Base-by-base conservation (phyloP, 1,284 basidiomycete species). In the Laetiporus sulphureus region DNA sequence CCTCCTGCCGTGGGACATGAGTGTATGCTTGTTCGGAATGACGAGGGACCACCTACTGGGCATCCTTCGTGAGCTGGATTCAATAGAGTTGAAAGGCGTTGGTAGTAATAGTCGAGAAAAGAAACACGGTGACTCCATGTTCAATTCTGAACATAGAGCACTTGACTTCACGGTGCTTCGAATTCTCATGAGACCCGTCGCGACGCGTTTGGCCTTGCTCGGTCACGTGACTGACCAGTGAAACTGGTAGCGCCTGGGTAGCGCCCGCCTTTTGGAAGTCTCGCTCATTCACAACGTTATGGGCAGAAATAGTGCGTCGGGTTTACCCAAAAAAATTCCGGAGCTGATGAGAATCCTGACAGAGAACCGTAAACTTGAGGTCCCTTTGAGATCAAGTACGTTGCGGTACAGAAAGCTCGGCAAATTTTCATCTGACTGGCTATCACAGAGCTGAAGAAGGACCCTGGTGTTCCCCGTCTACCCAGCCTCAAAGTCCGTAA, bases 381-480 rank as follows among this genome's bases (percentile, higher is more conserved):
- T 82, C 16, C 75, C 72, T 18, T 62, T 69, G 11, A 80, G 69
- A 62, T 65, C 73, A n/a, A 82, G 79, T 82, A 48, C 37, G 67
- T 41, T 4, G 25, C 1, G 30, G 21, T 27, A 25, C 30, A 18
- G 29, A 21, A 7, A 32, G 3, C 25, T 24, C 18, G 30, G 20
- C 21, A 11, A 13, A 21, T 31, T 29, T 13, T 8, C 11, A 31
- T 33, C 33, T 25, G 36, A 29, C 10, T 18, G 18, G 32, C 19
- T 21, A 36, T 37, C 16, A 0, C 44, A 89, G 86, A 83, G 55
- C 65, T 88, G 24, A 89, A 85, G 65, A 90, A 88, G 56, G 88
- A 91, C 59, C 83, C 84, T 32, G 88, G 87, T 13, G 67, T 92
- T 1, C 88, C 89, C 3, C 79, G 79, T 53, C 70, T 91, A 0